phyloP scores from a whole-genome alignment of 495 filamentous ascomycete genomes.

The Penicillium samsonianum region DNA sequence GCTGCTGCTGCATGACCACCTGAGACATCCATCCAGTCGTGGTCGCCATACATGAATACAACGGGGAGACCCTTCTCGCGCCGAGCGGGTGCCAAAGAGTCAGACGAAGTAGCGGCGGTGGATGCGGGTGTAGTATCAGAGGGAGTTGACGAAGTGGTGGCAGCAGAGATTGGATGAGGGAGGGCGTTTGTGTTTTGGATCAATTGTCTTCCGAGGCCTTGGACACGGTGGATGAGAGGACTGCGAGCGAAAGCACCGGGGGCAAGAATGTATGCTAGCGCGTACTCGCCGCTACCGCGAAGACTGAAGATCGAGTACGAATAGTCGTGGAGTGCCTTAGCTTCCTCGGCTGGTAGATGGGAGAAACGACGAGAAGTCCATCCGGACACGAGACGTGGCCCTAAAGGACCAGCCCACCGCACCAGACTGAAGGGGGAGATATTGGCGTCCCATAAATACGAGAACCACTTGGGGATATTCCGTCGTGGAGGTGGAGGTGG shows the following conservation, averaged over 20 bases:
- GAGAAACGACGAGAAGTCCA: conserved; percentile 94
- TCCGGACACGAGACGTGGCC: conserved; percentile 87
- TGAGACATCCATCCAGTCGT: conserved; percentile 97
- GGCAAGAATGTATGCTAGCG: conserved; percentile 85
- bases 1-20: conserved; percentile 81
- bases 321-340: conserved; percentile 84
- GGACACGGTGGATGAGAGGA: conserved; percentile 82
- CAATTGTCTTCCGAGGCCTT: conserved; percentile 76
- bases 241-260: conserved; percentile 90
- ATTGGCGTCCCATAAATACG: conserved; percentile 95
- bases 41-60: conserved; percentile 92
- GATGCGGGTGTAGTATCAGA: conserved; percentile 16
- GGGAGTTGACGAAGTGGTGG: conserved; percentile 5
- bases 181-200: conserved; percentile 32
- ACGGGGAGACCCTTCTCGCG: conserved; percentile 79
- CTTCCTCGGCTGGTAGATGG: conserved; percentile 78
- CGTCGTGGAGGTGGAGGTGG: conserved; percentile 53
- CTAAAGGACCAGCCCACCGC: conserved; percentile 86
- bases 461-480: conserved; percentile 78
- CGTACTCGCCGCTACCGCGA: conserved; percentile 92
- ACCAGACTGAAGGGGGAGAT: conserved; percentile 92
- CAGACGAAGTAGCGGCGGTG: conserved; percentile 5
- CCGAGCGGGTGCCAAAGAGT: conserved; percentile 22
- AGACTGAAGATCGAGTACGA: conserved; percentile 93
- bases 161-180: conserved; percentile 15